Evolutionary conservation across 495 filamentous ascomycete genomes (phyloP).

Genomic region (Podospora pseudopauciseta): DNA sequence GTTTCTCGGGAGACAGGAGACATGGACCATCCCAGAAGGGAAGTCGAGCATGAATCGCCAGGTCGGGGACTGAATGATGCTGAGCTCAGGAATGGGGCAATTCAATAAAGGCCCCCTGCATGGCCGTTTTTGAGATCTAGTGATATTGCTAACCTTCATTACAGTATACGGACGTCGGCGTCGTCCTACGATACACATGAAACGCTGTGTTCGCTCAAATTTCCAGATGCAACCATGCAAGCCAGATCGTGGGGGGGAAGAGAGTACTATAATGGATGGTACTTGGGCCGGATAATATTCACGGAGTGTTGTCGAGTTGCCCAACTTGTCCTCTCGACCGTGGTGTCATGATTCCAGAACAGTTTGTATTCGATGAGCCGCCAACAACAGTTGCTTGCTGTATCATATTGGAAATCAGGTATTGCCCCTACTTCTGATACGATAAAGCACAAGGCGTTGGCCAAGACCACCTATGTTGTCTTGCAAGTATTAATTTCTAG

Average conservation of each 20-base stretch:
- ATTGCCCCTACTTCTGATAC: neutral
- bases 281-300: neutral
- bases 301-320: neutral
- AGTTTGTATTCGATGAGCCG: neutral
- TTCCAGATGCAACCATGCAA: neutral
- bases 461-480: neutral
- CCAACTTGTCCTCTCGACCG: neutral
- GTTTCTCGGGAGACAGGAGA: neutral
- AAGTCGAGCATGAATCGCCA: conserved; percentile 2
- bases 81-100: neutral
- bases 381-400: neutral
- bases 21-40: conserved; percentile 2
- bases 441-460: neutral
- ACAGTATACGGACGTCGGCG: neutral
- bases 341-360: neutral
- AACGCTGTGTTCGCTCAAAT: neutral
- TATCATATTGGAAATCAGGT: neutral
- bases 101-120: neutral
- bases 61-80: neutral
- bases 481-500: neutral
- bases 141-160: neutral
- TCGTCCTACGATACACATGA: neutral
- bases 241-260: neutral
- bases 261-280: neutral
- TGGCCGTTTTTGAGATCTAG: neutral